Percentiles rank a stretch among this genome's conserved stretches.
Conservation (phyloP, 148 eudicot genomes). For the Fagopyrum esculentum region DNA sequence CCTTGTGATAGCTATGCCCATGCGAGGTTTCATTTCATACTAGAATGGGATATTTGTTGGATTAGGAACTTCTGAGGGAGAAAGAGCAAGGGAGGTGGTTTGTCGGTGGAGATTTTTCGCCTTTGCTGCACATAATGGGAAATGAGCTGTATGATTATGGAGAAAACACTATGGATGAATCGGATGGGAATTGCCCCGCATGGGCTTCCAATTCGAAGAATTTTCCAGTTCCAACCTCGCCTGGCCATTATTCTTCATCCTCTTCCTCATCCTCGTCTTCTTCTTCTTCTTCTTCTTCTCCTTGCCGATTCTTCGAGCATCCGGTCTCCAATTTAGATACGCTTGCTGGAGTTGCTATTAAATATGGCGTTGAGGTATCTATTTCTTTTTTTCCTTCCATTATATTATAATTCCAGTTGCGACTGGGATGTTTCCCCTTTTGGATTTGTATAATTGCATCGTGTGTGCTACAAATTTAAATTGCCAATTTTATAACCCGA, state of each 20-base stretch:
- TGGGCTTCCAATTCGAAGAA: constrained; percentile 15
- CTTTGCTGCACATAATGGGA: constrained; percentile 3
- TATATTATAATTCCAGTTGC: background rate
- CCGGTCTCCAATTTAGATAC: constrained; percentile 66
- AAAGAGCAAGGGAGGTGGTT: background rate
- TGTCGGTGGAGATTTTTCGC: constrained; percentile 6
- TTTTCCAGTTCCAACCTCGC: constrained; percentile 20
- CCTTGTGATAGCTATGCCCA: background rate
- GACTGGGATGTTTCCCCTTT: background rate
- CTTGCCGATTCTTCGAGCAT: constrained; percentile 45
- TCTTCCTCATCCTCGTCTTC: constrained; percentile 23
- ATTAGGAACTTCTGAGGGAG: background rate
- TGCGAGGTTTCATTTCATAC: background rate
- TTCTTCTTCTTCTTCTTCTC: constrained; percentile 24
- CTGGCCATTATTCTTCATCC: constrained; percentile 14
- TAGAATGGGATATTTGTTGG: background rate
- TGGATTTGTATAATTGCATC: background rate
- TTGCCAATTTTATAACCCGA: background rate
- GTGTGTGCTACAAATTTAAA: background rate
- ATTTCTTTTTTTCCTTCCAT: background rate
- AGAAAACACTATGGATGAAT: background rate
- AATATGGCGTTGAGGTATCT: constrained; percentile 84
- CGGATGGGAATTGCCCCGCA: constrained; percentile 12
- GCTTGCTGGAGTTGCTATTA: constrained; percentile 78
- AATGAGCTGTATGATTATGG: constrained; percentile 1